Evolutionary conservation across 306 rosid species (phyloP).

Genomic region (Fagus sylvatica): DNA sequence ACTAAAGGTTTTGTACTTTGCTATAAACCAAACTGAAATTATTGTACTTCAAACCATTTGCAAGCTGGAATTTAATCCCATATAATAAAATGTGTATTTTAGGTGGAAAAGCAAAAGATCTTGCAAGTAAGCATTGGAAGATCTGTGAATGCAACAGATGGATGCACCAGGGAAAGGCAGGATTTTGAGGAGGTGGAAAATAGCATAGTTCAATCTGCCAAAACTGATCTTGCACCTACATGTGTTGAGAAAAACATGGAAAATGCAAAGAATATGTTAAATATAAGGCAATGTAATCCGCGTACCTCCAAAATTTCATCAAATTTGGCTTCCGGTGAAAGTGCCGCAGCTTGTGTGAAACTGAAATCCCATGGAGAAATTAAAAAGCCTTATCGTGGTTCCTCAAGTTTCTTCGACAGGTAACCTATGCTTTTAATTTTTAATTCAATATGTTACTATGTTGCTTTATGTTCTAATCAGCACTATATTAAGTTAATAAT

Average conservation of each 20-base stretch:
- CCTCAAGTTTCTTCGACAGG: conserved; percentile 77
- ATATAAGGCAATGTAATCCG: conserved; percentile 35
- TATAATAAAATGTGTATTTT: conserved; percentile 14
- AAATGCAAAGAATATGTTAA: conserved; percentile 33
- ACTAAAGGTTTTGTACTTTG: not conserved
- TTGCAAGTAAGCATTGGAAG: conserved; percentile 54
- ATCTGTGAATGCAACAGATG: conserved; percentile 41
- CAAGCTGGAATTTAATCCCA: not conserved
- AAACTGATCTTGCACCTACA: conserved; percentile 28
- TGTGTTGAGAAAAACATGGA: conserved; percentile 33
- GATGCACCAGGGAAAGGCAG: conserved; percentile 33
- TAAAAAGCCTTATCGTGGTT: conserved; percentile 49
- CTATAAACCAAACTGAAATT: not conserved
- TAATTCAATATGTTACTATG: conserved; percentile 8
- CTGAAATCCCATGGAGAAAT: conserved; percentile 35
- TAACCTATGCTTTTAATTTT: conserved; percentile 27
- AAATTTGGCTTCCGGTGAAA: conserved; percentile 31
- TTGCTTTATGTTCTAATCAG: conserved; percentile 3
- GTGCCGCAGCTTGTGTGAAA: conserved; percentile 29
- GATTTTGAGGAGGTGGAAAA: conserved; percentile 33
- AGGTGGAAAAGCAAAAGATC: conserved; percentile 93
- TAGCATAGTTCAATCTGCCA: conserved; percentile 29
- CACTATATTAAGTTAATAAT: not conserved
- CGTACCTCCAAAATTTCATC: conserved; percentile 36
- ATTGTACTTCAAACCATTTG: not conserved